These are phyloP conservation scores for Metschnikowia orientalis DNA, from an alignment of 805 yeast genomes.

Conservation along the genomic window DNA sequence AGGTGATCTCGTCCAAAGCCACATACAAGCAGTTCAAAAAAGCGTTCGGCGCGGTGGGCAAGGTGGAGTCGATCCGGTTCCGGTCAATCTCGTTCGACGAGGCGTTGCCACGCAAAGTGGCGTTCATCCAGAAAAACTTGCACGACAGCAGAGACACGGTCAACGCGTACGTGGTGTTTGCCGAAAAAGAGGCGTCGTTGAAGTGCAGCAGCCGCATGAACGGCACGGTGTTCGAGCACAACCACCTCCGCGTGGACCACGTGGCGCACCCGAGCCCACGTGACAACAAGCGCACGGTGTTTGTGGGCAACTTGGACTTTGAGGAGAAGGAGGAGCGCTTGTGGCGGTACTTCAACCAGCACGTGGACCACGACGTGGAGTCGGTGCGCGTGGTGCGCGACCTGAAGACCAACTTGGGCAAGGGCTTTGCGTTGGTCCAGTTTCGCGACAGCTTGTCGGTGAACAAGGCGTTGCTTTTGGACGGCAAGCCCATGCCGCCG, in stretches of 20 bases:
- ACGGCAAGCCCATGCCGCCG: slow-evolving; percentile 54
- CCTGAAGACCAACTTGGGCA: slow-evolving; percentile 89
- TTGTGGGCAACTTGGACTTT: slow-evolving; percentile 91
- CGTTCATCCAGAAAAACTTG: slow-evolving; percentile 74
- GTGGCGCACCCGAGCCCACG: slow-evolving; percentile 87
- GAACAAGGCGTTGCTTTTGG: slow-evolving; percentile 71
- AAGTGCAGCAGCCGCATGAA: slow-evolving; percentile 52
- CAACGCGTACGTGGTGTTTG: slow-evolving; percentile 84
- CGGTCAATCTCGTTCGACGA: slow-evolving; percentile 89
- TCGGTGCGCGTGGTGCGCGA: slow-evolving; percentile 90
- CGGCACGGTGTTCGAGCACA: slow-evolving; percentile 60
- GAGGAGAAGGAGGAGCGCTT: slow-evolving; percentile 87
- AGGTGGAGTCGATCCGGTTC: slow-evolving; percentile 75
- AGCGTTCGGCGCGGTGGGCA: slow-evolving; percentile 50
- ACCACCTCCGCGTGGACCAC: slow-evolving; percentile 87
- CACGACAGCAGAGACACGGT: slow-evolving; percentile 75
- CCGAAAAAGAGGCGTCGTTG: slow-evolving; percentile 45
- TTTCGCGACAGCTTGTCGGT: slow-evolving; percentile 71
- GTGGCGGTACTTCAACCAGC: slow-evolving; percentile 69
- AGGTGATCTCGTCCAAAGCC: slow-evolving; percentile 60
- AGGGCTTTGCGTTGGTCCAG: slow-evolving; percentile 96
- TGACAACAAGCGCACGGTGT: slow-evolving; percentile 77
- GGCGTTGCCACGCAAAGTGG: slow-evolving; percentile 86
- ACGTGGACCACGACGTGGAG: slow-evolving; percentile 55
- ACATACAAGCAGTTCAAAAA: slow-evolving; percentile 61